Percentiles rank a stretch among this genome's conserved stretches.
Evolutionary conservation across 306 rosid species (phyloP).

Genomic region (Prunus persica): Prunus_persica_NCBIv2 NC_034012.1:6749501-6750000

Average conservation of each 20-base stretch:
- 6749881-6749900: not conserved
- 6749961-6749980: constrained; percentile 27
- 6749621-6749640: not conserved
- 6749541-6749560: too few relatives aligned
- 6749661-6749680: not conserved
- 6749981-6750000: constrained; percentile 69
- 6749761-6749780: not conserved
- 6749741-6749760: not conserved
- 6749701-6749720: not conserved
- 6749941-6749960: not conserved
- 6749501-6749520: too few relatives aligned
- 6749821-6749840: too few relatives aligned
- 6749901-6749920: too few relatives aligned
- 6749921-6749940: not conserved
- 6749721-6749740: not conserved
- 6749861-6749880: not conserved
- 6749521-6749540: too few relatives aligned
- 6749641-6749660: not conserved
- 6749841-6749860: not conserved
- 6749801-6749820: too few relatives aligned
- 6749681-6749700: not conserved
- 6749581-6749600: too few relatives aligned
- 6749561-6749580: too few relatives aligned
- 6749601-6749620: too few relatives aligned
- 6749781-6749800: too few relatives aligned